Evolutionary conservation across 2,329 filamentous ascomycete genomes (phyloP).

Genomic region (Colletotrichum caudatum): DNA sequence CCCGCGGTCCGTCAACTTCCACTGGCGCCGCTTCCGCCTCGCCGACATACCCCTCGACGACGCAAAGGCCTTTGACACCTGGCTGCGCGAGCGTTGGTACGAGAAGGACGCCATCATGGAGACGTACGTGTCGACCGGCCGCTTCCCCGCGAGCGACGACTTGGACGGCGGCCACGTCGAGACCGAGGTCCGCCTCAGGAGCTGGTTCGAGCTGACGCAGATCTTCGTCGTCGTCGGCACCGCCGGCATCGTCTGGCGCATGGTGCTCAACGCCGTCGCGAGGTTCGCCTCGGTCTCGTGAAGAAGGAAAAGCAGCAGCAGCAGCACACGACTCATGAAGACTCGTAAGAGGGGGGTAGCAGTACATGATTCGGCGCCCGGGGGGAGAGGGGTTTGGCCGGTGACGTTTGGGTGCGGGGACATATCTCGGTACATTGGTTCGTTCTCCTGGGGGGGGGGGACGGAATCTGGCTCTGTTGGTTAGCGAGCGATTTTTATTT

Average conservation of each 20-base stretch:
- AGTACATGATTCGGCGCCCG: background rate
- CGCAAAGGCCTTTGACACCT: conserved; percentile 80
- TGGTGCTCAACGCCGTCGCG: conserved; percentile 47
- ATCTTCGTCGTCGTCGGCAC: conserved; percentile 64
- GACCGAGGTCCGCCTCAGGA: conserved; percentile 67
- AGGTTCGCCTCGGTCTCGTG: conserved; percentile 14
- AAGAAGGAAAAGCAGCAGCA: no score
- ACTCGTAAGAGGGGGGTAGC: background rate
- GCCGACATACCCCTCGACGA: conserved; percentile 84
- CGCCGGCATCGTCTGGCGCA: conserved; percentile 57
- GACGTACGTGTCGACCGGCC: conserved; percentile 80
- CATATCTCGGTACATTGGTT: conserved; percentile 23
- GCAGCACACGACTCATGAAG: background rate
- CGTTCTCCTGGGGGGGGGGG: conserved; percentile 7
- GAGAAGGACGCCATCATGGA: conserved; percentile 94
- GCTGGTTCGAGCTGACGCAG: conserved; percentile 67
- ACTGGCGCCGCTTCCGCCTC: conserved; percentile 89
- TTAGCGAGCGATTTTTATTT: conserved; percentile 33
- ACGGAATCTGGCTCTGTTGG: background rate
- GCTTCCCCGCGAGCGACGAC: conserved; percentile 73
- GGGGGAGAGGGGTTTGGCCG: no score
- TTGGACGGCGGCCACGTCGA: conserved; percentile 64
- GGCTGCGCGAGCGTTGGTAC: conserved; percentile 88
- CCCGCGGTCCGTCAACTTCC: conserved; percentile 95
- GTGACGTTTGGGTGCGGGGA: background rate